Conservation (phyloP, 768 basidiomycete genomes). For the Sporobolomyces roseus region DNA sequence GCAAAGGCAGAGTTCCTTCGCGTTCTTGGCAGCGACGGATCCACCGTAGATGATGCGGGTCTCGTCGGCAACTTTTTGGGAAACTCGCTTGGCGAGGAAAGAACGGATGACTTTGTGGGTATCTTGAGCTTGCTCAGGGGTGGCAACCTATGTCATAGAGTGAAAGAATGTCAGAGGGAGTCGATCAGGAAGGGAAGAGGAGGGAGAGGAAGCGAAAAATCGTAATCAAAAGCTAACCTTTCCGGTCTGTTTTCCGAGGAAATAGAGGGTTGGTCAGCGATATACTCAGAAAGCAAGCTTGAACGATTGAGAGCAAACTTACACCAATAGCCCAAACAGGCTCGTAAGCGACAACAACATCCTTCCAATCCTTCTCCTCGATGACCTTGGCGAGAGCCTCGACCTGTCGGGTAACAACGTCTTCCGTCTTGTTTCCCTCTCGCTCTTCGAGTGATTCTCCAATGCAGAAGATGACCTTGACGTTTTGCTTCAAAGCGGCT, state of each 20-base stretch:
- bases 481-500: constrained; percentile 67
- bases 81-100: constrained; percentile 66
- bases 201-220: not conserved
- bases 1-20: constrained; percentile 73
- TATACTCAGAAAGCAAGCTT: not conserved
- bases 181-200: constrained; percentile 2
- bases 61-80: constrained; percentile 62
- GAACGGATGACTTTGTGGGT: constrained; percentile 76
- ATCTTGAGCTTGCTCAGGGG: constrained; percentile 82
- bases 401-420: constrained; percentile 78
- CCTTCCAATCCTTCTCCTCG: constrained; percentile 69
- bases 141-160: constrained; percentile 60
- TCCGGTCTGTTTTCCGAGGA: constrained; percentile 58
- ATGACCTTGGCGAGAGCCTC: constrained; percentile 65
- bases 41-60: constrained; percentile 95
- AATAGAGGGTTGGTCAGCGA: not conserved
- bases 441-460: constrained; percentile 89
- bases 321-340: constrained; percentile 92
- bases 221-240: constrained; percentile 56
- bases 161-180: not conserved
- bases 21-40: constrained; percentile 83
- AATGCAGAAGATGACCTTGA: constrained; percentile 90
- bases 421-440: constrained; percentile 68
- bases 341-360: constrained; percentile 92
- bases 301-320: not conserved